phyloP scores from a whole-genome alignment of 352 stramenopile species.

The Phytopythium aichiense region DNA sequence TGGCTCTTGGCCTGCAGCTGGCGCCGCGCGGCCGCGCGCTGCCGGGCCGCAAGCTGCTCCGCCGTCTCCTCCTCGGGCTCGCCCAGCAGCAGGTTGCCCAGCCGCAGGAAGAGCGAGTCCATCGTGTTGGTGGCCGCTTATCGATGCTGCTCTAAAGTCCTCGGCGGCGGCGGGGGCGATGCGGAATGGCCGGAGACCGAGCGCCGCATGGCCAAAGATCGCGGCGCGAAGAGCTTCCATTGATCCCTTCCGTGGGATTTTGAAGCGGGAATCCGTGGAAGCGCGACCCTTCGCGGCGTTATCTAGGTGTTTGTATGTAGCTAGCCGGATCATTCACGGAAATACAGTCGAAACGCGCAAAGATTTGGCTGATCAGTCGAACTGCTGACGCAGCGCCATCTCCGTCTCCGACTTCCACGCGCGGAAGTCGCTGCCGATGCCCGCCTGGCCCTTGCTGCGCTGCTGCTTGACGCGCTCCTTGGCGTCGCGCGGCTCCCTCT shows the following conservation, averaged over 20 bases:
- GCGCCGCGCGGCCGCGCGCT: constrained; percentile 41
- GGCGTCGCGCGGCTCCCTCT: constrained; percentile 19
- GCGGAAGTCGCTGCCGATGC: constrained; percentile 73
- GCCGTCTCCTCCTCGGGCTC: constrained; percentile 54
- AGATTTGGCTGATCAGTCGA: constrained; percentile 34
- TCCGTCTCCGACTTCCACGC: constrained; percentile 77
- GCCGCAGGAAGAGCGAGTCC: constrained; percentile 51
- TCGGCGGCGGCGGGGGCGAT: neutral
- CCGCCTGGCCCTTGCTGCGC: constrained; percentile 61
- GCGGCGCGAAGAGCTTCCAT: neutral
- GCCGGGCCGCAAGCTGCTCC: constrained; percentile 38
- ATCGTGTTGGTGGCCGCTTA: constrained; percentile 13
- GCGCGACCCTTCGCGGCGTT: constrained; percentile 6
- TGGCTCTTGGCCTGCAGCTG: constrained; percentile 74
- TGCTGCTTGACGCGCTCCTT: constrained; percentile 79
- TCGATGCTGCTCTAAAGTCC: neutral
- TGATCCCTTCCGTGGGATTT: neutral
- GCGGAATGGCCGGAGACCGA: neutral
- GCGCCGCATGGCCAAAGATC: constrained; percentile 8
- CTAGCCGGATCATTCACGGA: neutral
- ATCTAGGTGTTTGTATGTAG: neutral
- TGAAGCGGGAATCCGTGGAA: neutral
- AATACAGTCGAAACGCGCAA: too few species aligned
- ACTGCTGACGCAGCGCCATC: constrained; percentile 77
- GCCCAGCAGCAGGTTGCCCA: constrained; percentile 40